These are phyloP conservation scores for Draba incana DNA, from an alignment of 345 rosid species.

Conservation along the genomic window DNA sequence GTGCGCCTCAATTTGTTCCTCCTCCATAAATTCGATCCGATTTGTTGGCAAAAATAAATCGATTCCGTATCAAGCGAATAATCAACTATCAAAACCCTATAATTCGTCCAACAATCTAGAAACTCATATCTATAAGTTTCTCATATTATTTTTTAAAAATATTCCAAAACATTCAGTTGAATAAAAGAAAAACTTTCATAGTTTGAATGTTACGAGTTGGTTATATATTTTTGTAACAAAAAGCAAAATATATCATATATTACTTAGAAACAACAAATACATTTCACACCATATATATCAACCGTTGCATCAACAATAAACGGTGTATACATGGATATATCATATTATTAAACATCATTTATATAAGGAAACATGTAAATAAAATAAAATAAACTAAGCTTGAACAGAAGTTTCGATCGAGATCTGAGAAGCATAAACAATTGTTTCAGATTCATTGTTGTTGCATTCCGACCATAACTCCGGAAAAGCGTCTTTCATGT, in stretches of 20 bases:
- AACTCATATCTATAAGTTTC: too few relatives aligned
- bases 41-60: background rate
- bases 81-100: too few relatives aligned
- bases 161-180: too few relatives aligned
- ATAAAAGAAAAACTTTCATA: too few relatives aligned
- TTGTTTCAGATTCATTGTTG: conserved; percentile 45
- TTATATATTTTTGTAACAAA: too few relatives aligned
- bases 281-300: background rate
- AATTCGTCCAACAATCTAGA: too few relatives aligned
- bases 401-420: conserved; percentile 60
- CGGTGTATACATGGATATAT: background rate
- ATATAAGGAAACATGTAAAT: background rate
- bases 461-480: conserved; percentile 66
- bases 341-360: background rate
- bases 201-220: too few relatives aligned
- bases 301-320: conserved; percentile 12
- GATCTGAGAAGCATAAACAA: conserved; percentile 45
- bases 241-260: background rate
- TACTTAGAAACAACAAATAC: background rate
- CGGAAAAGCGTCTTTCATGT: conserved; percentile 74
- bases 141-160: too few relatives aligned
- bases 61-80: too few relatives aligned
- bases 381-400: conserved; percentile 38
- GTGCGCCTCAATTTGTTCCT: conserved; percentile 20
- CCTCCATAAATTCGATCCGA: conserved; percentile 3